Evolutionary conservation across 768 basidiomycete genomes (phyloP), one percentile per base, ranked within the genome.

Genomic region (Suillus brevipes): DNA sequence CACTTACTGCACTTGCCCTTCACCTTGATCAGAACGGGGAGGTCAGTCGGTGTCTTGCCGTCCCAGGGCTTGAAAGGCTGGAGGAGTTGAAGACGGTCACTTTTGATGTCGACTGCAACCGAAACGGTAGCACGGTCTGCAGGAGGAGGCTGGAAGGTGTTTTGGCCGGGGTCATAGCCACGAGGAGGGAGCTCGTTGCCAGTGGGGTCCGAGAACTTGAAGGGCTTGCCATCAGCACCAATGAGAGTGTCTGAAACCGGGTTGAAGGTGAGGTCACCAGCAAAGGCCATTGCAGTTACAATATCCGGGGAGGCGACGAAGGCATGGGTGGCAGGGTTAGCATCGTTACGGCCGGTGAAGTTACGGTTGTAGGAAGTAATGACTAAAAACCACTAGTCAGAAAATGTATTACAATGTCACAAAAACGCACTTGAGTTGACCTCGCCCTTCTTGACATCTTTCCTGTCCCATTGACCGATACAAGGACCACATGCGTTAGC

Each of bases 281-380:
- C 94, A 79, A 97, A 98, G 65, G 92, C 87, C 85, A 99, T 89
- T 66, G 97, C 97, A 69, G 97, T 98, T 77, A 98, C 97, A 76
- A 99, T 82, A 73, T 97, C 93, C 50, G 93, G 94, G 40, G 94
- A 95, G 47, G 94, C 90, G 73, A 97, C 94, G 74, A 96, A 97
- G 58, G 94, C 93, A 79, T 99, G 97, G 38, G 97, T 99, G 67
- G 95, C 95, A 25, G 97, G 95, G 87, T 99, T 99, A 72, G 97
- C 96, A 73, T 99, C 97, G 79, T 99, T 99, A 75, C 97, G 95
- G 64, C 97, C 97, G 70, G 97, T 99, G 84, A 99, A 99, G 89
- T 99, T 99, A 78, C 97, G 96, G 89, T 99, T 99, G 87, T 99
- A 99, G 23, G 96, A 98, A 61, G 97, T 97, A 80, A 99, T 94